Base-by-base conservation (phyloP, 78 protist species). In the Dictyostelium capitatum region DNA sequence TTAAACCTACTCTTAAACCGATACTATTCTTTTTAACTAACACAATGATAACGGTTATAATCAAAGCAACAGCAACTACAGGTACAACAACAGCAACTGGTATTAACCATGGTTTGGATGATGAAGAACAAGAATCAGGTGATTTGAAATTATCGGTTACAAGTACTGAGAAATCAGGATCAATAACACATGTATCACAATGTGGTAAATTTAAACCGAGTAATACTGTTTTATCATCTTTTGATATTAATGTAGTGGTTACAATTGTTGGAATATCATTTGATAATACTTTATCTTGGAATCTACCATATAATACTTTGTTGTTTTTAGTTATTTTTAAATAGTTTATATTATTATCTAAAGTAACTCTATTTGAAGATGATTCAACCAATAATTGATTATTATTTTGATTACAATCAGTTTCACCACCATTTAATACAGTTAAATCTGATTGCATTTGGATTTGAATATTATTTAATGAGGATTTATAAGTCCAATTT, bases 21-120 rank as follows among this genome's bases (percentile, higher is more conserved):
- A 67, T 41, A 32, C 50, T 67, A 67, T 67, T 30, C 17, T 32
- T 67, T 41, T 67, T 67, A 12, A 17, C 2, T 1, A 32, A 0
- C 0, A 73, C 51, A n/a, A 73, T 1, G 20, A n/a, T 6, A 20
- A 46, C 41, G 0, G 41, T 32, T 17, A 73, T 20, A 48, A 73
- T 50, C 1, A 51, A 11, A 4, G 47, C 32, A 6, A 20, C 65
- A 4, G 0, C 81, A 19, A 75, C 82, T 11, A 75, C 82, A 50
- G 82, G 64, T 15, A 75, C 47, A 2, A 75, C 82, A 25, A 75
- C 65, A 0, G 43, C 82, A 23, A 75, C 82, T 48, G 64, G 59
- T 9, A 75, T 43, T 17, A 75, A 17, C 82, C 82, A 75, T 50
- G 54, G 10, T 50, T 43, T 75, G 4, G 12, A 25, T 23, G 7